Percentiles rank a stretch among this genome's conserved stretches.
phyloP scores from a whole-genome alignment of 768 basidiomycete species.

The Kwoniella sp. region DNA sequence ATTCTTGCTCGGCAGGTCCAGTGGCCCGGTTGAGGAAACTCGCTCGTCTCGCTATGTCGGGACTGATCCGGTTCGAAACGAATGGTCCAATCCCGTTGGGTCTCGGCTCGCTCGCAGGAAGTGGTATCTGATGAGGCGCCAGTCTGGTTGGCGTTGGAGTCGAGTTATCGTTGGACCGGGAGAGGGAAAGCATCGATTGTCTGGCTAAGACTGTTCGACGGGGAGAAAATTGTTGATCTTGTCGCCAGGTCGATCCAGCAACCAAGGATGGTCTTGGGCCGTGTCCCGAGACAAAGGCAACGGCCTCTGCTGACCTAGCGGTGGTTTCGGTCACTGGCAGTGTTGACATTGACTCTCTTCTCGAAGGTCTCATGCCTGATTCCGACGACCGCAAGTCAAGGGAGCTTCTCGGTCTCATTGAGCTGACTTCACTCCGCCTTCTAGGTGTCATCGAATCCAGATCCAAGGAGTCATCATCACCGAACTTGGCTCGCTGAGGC shows the following conservation, averaged over 20 bases:
- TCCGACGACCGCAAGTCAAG: constrained; percentile 13
- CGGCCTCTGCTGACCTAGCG: not conserved
- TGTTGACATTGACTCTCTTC: not conserved
- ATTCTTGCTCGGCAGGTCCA: not conserved
- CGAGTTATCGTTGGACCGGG: not conserved
- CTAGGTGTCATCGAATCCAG: not conserved
- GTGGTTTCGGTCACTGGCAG: not conserved
- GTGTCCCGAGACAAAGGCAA: not conserved
- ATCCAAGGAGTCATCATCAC: not conserved
- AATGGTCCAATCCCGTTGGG: constrained; percentile 10
- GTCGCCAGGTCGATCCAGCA: constrained; percentile 21
- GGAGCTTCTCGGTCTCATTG: constrained; percentile 5
- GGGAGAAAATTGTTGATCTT: constrained; percentile 10
- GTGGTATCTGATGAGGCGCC: not conserved
- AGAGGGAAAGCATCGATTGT: not conserved
- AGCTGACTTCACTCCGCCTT: constrained; percentile 1
- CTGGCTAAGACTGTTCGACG: constrained; percentile 6
- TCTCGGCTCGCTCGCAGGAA: not conserved
- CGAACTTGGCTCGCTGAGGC: constrained; percentile 11
- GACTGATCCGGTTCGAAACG: constrained; percentile 23
- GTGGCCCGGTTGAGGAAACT: constrained; percentile 12
- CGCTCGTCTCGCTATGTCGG: constrained; percentile 26
- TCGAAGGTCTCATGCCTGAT: not conserved
- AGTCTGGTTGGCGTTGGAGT: constrained; percentile 1
- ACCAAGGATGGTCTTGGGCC: constrained; percentile 17